These are phyloP conservation scores for Tuber brumale DNA, from an alignment of 495 filamentous ascomycete species.

Conservation along the genomic window DNA sequence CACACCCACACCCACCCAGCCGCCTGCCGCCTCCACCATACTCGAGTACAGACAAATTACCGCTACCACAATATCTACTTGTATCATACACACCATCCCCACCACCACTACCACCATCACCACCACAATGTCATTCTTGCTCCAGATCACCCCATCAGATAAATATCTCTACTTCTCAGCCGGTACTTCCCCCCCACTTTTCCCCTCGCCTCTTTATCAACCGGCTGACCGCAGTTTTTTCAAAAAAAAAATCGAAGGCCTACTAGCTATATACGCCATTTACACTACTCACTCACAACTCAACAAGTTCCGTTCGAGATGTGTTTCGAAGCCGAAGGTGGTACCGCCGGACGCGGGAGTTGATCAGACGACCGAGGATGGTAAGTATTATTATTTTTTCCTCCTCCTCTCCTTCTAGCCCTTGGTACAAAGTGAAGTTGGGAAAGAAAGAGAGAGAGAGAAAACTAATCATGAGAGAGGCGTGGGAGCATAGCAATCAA, in stretches of 20 bases:
- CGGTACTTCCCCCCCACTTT: not conserved
- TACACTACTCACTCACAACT: slow-evolving; percentile 24
- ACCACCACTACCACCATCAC: not conserved
- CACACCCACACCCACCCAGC: too few species aligned
- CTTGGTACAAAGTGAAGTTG: not conserved
- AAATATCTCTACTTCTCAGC: slow-evolving; percentile 20
- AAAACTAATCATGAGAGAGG: slow-evolving; percentile 22
- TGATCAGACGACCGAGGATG: slow-evolving; percentile 33
- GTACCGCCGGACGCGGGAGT: slow-evolving; percentile 21
- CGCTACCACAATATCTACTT: not conserved
- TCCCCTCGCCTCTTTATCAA: not conserved
- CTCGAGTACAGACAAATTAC: not conserved
- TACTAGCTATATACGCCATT: slow-evolving; percentile 19
- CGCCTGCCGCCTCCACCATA: not conserved
- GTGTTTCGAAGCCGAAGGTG: slow-evolving; percentile 23
- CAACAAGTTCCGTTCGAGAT: slow-evolving; percentile 27
- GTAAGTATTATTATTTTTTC: slow-evolving; percentile 12
- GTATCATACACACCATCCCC: not conserved
- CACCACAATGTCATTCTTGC: not conserved
- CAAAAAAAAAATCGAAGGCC: slow-evolving; percentile 7
- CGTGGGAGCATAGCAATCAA: slow-evolving; percentile 21
- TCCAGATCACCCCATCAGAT: not conserved
- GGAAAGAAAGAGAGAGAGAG: not conserved
- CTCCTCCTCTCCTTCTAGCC: not conserved
- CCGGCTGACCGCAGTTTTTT: not conserved